Evolutionary conservation across 495 filamentous ascomycete species (phyloP), one percentile per base, ranked within the genome.

Genomic region (Neurospora sp.): DNA sequence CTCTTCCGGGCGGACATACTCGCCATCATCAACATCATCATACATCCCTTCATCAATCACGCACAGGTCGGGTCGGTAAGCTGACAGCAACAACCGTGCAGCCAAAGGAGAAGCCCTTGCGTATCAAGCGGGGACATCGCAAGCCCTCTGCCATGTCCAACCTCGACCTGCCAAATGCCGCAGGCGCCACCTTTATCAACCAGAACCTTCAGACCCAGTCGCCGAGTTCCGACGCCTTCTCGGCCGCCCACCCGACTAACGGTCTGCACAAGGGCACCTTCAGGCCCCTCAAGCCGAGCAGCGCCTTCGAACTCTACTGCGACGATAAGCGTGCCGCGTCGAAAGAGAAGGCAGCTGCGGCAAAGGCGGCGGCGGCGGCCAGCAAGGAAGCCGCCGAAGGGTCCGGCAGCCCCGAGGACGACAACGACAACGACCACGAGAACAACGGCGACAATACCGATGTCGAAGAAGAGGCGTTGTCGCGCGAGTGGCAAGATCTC

Each of bases 71-170:
- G 65, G 75, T 73, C 72, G 70, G 70, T 68, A 76, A 35, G 74
- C 72, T 80, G 73, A 76, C 75, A 68, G 78, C 75, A 44, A 72
- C 70, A 48, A 73, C 70, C 69, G 44, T 74, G 74, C 78, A 97
- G 93, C 93, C 93, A 17, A 90, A 95, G 83, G 94, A 97, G 80
- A 94, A 96, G 74, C 94, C 94, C 17, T 86, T 97, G 69, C 92
- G 94, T 72, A 89, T 90, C 40, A 98, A 98, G 85, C 91, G 94
- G 68, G 90, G 91, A 40, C 91, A 88, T 71, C 79, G 87, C 41
- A 88, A 88, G 79, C 83, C 85, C 31, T 84, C 83, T 69, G 80
- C 84, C 20, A 78, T 86, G 35, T 75, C 79, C 65, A 74, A 75
- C 42, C 69, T 73, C 61, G 78, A 81, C 3, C 71, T 69, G 35